Evolutionary conservation across 805 yeast species (phyloP), one percentile per base, ranked within the genome.

Genomic region (Pichia exigua): DNA sequence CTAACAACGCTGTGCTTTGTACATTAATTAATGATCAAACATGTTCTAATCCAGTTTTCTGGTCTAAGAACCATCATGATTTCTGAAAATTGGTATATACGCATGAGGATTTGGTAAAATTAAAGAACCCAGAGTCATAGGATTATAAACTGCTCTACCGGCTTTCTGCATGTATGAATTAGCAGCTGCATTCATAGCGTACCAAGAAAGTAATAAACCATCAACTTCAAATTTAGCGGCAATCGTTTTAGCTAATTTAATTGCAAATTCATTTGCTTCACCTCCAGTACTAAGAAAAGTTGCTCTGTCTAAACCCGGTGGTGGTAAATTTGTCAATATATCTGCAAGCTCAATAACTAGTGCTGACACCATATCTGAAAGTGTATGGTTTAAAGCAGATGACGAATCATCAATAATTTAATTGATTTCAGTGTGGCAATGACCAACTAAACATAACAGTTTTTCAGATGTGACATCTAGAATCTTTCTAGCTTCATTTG

Each of bases 1-100:
- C 80, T 57, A 76, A 67, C 42, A 79, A 78, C 27, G 67, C 66
- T 18, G 57, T 57, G 42, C 64, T 61, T 18, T 59, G 53, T 18
- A 64, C 61, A 43, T 62, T 65, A 22, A 62, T 58, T 30, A 63
- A 45, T 15, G 61, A 54, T 57, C 64, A 63, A 9, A 65, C 66
- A 43, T 61, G 61, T 20, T 59, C 57, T 35, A 63, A 49, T 47
- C 62, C 66, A 5, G 65, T 60, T 42, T 62, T 61, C 65, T 65
- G 62, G 43, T 63, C 65, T 63, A 60, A 9, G 63, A 57, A 4
- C 66, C 66, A 43, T 63, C 65, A 15, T 58, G 50, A 42, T 59
- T 44, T 35, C 65, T 59, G 38, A 63, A 62, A 38, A 63, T 62
- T 12, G 65, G 61, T 45, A 64, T 55, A 44, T 63, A 63, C 1